These are phyloP conservation scores for Selaginella tamariscina DNA, from an alignment of 75 land plant species.

Conservation along the genomic window DNA sequence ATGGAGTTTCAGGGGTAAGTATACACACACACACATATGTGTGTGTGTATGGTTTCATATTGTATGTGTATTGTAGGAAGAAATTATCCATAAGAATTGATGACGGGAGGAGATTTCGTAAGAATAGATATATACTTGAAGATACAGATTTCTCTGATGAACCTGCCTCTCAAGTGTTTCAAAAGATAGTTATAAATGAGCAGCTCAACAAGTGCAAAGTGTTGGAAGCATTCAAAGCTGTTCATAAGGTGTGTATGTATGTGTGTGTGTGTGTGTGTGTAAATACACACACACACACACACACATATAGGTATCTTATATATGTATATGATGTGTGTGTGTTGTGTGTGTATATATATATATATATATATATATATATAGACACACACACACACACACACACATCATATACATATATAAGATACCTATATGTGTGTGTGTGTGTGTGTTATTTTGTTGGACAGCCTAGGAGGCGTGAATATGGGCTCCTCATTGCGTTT, in stretches of 20 bases:
- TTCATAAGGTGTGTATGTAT: background rate
- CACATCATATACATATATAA: too few relatives aligned
- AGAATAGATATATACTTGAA: background rate
- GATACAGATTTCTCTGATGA: background rate
- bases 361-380: too few relatives aligned
- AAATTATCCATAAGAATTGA: background rate
- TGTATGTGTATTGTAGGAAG: too few relatives aligned
- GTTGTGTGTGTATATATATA: too few relatives aligned
- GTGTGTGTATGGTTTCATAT: too few relatives aligned
- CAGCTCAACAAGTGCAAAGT: background rate
- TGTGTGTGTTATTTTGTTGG: background rate
- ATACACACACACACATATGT: too few relatives aligned
- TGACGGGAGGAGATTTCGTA: background rate
- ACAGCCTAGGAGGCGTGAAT: constrained; percentile 83
- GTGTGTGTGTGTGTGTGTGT: too few relatives aligned
- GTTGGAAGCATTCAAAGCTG: background rate
- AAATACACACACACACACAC: too few relatives aligned
- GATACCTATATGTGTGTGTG: too few relatives aligned
- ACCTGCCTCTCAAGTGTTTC: background rate
- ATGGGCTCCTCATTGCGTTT: constrained; percentile 68
- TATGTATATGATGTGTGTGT: too few relatives aligned
- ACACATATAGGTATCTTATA: too few relatives aligned
- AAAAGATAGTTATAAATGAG: background rate
- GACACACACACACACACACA: too few relatives aligned
- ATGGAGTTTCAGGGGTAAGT: constrained; percentile 87